Evolutionary conservation across 805 yeast species (phyloP).

Genomic region (Kodamaea lidongshanica): DNA sequence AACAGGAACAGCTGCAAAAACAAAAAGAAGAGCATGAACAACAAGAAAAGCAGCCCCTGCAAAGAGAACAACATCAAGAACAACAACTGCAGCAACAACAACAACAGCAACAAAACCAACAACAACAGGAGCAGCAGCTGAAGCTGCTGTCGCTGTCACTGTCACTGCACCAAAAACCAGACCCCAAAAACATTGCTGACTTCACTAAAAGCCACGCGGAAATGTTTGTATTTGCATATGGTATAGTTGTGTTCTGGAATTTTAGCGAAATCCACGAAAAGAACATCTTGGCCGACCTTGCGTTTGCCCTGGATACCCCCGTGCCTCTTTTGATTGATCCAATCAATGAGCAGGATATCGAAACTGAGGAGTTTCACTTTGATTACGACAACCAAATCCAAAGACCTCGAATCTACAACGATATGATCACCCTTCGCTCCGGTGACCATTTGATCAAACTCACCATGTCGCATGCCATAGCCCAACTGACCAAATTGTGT

Average conservation of each 20-base stretch:
- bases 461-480: constrained; percentile 93
- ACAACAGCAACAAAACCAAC: constrained; percentile 12
- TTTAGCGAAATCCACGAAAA: constrained; percentile 89
- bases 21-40: too few relatives aligned
- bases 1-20: too few relatives aligned
- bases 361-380: constrained; percentile 81
- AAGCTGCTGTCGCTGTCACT: too few relatives aligned
- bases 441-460: constrained; percentile 91
- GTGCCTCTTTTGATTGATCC: constrained; percentile 60
- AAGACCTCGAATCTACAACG: constrained; percentile 79
- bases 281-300: constrained; percentile 85
- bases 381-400: constrained; percentile 60
- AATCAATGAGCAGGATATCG: constrained; percentile 81
- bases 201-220: constrained; percentile 67
- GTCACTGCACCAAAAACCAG: constrained; percentile 14
- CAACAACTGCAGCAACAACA: constrained; percentile 10
- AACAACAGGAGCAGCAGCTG: constrained; percentile 8
- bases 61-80: constrained; percentile 13
- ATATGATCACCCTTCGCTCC: constrained; percentile 82
- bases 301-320: constrained; percentile 50
- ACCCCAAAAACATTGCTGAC: constrained; percentile 18
- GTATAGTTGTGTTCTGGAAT: constrained; percentile 98
- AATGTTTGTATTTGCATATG: constrained; percentile 82
- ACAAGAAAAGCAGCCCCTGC: constrained; percentile 6
- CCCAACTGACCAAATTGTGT: constrained; percentile 89